Base-by-base conservation (phyloP, 169 alveolate species). In the Toxoplasma gondii region DNA sequence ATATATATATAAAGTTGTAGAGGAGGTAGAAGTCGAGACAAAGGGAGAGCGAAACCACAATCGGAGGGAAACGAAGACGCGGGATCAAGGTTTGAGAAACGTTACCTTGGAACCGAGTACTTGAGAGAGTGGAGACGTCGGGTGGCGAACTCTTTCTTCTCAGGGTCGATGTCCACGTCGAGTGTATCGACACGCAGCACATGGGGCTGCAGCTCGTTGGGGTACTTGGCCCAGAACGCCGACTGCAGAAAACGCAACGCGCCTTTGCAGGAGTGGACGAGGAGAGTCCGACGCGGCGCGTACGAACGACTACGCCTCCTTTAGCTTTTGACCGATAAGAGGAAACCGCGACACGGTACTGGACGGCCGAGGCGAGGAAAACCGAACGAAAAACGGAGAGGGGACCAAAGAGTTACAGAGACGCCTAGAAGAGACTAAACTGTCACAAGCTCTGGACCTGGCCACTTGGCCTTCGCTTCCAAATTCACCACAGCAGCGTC, bases 131-230 rank as follows among this genome's bases (percentile, higher is more conserved):
- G 81, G 43, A 93, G 88, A 27, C 95, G 86, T 49, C 88, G 88
- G 17, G 93, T 83, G 34, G 43, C 41, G 39, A 86, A 93, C 64
- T 38, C 64, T 43, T 83, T 54, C 41, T 93, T 38, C 80, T 83
- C 93, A 12, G 82, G 45, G n/a, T 93, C 93, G 19, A 93, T 45
- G 64, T 58, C 93, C 16, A 49, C 43, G 24, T 58, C 83, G 53
- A 93, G 69, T 19, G 95, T 93, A 43, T 93, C 95, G 58, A 93
- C 95, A 2, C 93, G 95, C 88, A 80, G 49, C 44, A 93, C 95
- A 43, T 93, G 95, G 34, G 95, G 95, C 83, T 93, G 95, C 74
- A 93, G 34, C 82, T 53, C 86, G 67, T 93, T 93, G 44, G 95
- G 95, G 43, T 93, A 93, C 44, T 93, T 93, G 17, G 45, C 45